Conservation (phyloP, 495 filamentous ascomycete species). For the Podospora australis region DNA sequence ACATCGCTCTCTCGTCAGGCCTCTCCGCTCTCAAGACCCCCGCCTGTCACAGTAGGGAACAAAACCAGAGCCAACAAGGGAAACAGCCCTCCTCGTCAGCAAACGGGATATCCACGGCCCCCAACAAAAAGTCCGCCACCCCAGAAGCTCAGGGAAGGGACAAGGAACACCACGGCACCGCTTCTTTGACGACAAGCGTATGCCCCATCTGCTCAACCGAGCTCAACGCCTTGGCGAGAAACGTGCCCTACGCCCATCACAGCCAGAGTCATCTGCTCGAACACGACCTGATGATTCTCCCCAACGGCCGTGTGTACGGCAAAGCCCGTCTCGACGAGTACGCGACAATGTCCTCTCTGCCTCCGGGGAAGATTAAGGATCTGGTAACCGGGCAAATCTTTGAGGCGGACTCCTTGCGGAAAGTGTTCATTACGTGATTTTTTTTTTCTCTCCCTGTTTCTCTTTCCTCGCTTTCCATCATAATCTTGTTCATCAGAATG, state of each 20-base stretch:
- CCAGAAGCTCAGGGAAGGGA: background rate
- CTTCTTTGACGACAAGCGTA: slow-evolving; percentile 43
- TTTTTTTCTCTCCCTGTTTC: background rate
- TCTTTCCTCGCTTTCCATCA: background rate
- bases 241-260: slow-evolving; percentile 90
- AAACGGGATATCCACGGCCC: slow-evolving; percentile 9
- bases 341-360: slow-evolving; percentile 64
- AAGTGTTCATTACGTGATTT: slow-evolving; percentile 68
- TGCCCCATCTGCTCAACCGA: slow-evolving; percentile 96
- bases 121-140: slow-evolving; percentile 4
- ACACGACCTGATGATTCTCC: slow-evolving; percentile 75
- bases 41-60: slow-evolving; percentile 69
- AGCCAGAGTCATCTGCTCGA: slow-evolving; percentile 80
- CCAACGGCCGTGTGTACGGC: slow-evolving; percentile 83
- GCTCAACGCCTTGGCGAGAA: slow-evolving; percentile 80
- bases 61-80: slow-evolving; percentile 5
- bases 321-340: slow-evolving; percentile 65
- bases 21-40: slow-evolving; percentile 95
- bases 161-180: slow-evolving; percentile 19
- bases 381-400: slow-evolving; percentile 68
- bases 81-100: slow-evolving; percentile 19
- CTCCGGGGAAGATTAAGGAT: slow-evolving; percentile 68
- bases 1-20: slow-evolving; percentile 85
- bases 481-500: background rate
- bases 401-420: slow-evolving; percentile 57